Evolutionary conservation across 768 basidiomycete species (phyloP), one percentile per base, ranked within the genome.

Genomic region (Lentinula edodes): DNA sequence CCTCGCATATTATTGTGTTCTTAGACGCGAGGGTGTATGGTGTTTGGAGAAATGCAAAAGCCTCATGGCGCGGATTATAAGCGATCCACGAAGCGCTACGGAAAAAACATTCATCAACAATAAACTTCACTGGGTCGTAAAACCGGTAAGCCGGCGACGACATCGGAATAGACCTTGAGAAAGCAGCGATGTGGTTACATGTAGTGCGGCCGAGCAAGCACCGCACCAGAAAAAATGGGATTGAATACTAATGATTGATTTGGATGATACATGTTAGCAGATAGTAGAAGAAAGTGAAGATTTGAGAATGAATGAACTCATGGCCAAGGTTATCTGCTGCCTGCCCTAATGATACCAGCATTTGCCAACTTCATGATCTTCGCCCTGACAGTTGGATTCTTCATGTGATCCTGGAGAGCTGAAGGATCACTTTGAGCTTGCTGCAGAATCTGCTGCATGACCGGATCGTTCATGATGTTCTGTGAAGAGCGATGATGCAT

Each of bases 321-420:
- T 56, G 39, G 20, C 10, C 38, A 56, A 48, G 39, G 23, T 38
- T 46, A 59, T 59, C 58, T 59, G 20, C 34, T 91, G 68, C 91
- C 80, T 35, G 94, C 95, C 76, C 83, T 86, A 78, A 98, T 95
- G 70, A 98, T 91, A 61, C 95, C 96, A 34, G 94, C 94, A 61
- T 92, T 91, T 68, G 96, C 79, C 52, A 98, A 80, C 76, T 95
- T 95, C 78, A 86, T 82, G 64, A 97, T 91, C 80, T 95, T 96
- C 60, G 79, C 73, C 45, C 83, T 83, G 36, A 95, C 87, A 38
- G 80, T 73, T 7, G 93, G 89, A 69, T 95, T 97, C 84, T 94
- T 93, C 89, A 98, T 90, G 76, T 99, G 96, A 67, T 97, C 93
- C 72, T 92, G 90, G 62, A 99, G 78, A 23, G 95, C 92, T 50